Evolutionary conservation across 208 protist species (phyloP), one percentile per base, ranked within the genome.

Genomic region (Trypanosoma vivax): DNA sequence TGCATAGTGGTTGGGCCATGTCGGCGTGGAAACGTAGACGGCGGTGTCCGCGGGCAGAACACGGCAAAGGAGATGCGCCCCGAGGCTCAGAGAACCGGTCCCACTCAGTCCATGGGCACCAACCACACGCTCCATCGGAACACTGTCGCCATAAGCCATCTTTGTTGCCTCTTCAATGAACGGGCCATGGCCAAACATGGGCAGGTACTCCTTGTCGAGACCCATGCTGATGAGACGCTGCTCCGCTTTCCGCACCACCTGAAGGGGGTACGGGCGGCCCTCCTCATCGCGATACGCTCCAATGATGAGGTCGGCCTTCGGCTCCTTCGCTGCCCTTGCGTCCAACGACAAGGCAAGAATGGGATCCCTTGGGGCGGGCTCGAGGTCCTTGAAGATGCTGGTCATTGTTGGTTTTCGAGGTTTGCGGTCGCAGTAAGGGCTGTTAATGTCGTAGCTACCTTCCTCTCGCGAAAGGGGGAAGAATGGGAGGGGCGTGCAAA

Each of bases 241-340:
- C 73, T 96, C 91, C 3, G 88, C 95, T 71, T 97, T 85, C 33
- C 72, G 68, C 6, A 99, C 93, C 14, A 75, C 81, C 18, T 64
- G 59, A 0, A 99, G 83, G 2, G 98, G 91, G 43, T 90, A 87
- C n/a, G 97, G 95, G 47, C 83, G 78, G 4, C 94, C 96, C 2
- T 96, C 47, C 18, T 96, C 92, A 35, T 95, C 90, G 52, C 97
- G 82, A 78, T 99, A 99, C 24, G 97, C 97, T 31, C 98, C 98
- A 42, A 99, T 95, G 41, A 95, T 84, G 28, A 99, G 83, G 70
- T 98, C 92, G 2, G 98, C 83, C 76, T 99, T 99, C 7, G 75
- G 70, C 11, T 55, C 70, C 11, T 51, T 60, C 7, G 75, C 85
- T 1, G 40, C 53, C 34, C 70, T 71, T 1, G 85, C 85, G 2